Base-by-base conservation (phyloP, 2,329 filamentous ascomycete genomes). In the Fusarium mundagurra region DNA sequence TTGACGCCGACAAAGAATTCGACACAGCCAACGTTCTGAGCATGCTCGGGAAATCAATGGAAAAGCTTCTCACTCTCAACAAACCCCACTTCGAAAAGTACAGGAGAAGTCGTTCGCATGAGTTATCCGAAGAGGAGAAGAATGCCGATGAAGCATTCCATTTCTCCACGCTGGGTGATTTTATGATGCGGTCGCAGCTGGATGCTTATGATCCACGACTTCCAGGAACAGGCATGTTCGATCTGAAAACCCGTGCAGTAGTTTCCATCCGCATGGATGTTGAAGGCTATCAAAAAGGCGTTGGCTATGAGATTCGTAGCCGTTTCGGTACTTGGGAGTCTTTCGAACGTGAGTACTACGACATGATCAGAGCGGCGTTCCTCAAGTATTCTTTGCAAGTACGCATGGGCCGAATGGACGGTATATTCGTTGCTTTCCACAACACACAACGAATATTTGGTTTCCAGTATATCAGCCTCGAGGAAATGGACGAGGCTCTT, bases 321-420 rank as follows among this genome's bases (percentile, higher is more conserved):
- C 90, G 90, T 1, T 90, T 91, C 61, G 97, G 97, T 22, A 87
- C 91, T 66, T 99, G 89, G 87, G 93, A 97, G 81, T 98, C 96
- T 0, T 99, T 92, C 81, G 96, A 99, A 84, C 91, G 95, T 67
- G 97, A 99, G 79, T 98, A 96, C 82, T 97, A 92, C 81, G 96
- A 99, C 82, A 97, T 99, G 95, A 96, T 97, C 68, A 90, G 97
- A 61, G 90, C 95, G 3, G 96, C 96, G 1, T 96, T 99, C 84
- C 86, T 99, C 63, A 99, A 99, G 80, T 99, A 99, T 82, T 98
- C 95, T 16, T 87, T 99, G 36, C 96, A 99, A 83, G 97, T 96
- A 34, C 93, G 96, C 50, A 97, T 99, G 90, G 96, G 97, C 24
- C 92, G 95, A 57, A 99, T 99, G 97, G 96, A 99, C 80, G 96